Percentiles rank a stretch among this genome's conserved stretches.
Evolutionary conservation across 2,329 filamentous ascomycete species (phyloP).

Genomic region (Diaporthe eres): DNA sequence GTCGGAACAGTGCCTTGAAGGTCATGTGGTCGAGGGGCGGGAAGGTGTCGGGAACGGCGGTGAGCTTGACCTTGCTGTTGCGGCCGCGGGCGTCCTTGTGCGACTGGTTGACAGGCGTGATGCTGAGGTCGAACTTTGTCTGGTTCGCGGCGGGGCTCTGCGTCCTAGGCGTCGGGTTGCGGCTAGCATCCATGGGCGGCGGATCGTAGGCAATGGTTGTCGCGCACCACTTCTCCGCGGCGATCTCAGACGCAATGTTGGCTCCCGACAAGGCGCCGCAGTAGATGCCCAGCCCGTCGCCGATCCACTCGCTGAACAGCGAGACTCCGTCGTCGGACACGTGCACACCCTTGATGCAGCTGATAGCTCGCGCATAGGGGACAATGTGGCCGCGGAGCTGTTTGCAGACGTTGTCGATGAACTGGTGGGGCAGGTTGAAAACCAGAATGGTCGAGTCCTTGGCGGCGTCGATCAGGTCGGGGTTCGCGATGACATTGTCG

Average conservation of each 20-base stretch:
- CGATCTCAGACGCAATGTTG: conserved; percentile 96
- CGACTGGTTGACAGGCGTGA: conserved; percentile 65
- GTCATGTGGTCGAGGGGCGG: conserved; percentile 88
- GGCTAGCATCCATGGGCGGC: conserved; percentile 84
- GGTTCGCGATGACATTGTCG: conserved; percentile 85
- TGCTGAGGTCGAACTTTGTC: conserved; percentile 66
- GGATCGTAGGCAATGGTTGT: conserved; percentile 98
- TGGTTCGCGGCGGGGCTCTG: conserved; percentile 58
- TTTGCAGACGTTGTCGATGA: conserved; percentile 89
- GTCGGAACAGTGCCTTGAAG: conserved; percentile 90
- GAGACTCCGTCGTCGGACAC: conserved; percentile 88
- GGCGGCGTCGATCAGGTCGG: conserved; percentile 84
- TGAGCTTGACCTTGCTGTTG: conserved; percentile 77
- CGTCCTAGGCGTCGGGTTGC: conserved; percentile 73
- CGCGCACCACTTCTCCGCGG: conserved; percentile 95
- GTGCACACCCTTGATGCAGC: conserved; percentile 98
- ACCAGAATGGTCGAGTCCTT: conserved; percentile 88
- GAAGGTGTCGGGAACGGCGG: conserved; percentile 84
- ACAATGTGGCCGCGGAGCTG: conserved; percentile 90
- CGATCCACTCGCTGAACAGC: conserved; percentile 96
- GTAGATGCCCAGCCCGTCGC: conserved; percentile 92
- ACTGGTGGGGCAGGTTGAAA: conserved; percentile 98
- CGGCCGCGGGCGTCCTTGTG: conserved; percentile 80
- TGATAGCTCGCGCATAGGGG: conserved; percentile 92
- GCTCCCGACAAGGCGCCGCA: conserved; percentile 95